Evolutionary conservation across 2,329 filamentous ascomycete genomes (phyloP).

Genomic region (Grosmannia penicillata): DNA sequence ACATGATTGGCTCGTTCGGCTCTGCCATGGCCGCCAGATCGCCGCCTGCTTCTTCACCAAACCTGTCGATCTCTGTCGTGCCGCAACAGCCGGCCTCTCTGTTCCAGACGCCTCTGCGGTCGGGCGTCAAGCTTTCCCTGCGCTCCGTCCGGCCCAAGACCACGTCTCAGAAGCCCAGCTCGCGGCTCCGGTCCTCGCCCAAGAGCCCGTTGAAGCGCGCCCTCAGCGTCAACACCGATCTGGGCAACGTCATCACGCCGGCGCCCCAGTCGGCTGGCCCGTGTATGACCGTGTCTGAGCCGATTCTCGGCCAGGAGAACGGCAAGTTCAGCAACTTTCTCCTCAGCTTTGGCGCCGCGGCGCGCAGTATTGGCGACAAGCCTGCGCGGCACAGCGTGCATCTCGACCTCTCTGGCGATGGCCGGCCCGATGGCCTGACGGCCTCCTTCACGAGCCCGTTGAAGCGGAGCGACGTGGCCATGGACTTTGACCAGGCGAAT

Average conservation of each 20-base stretch:
- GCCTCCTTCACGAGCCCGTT: constrained; percentile 62
- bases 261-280: constrained; percentile 24
- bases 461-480: constrained; percentile 80
- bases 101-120: constrained; percentile 49
- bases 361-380: constrained; percentile 32
- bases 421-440: constrained; percentile 26
- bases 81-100: constrained; percentile 19
- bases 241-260: constrained; percentile 47
- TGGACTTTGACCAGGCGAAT: constrained; percentile 69
- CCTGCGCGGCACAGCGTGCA: constrained; percentile 39
- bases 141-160: constrained; percentile 47
- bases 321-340: constrained; percentile 15
- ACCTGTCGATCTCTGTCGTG: neutral
- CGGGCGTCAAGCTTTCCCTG: constrained; percentile 51
- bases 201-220: constrained; percentile 71
- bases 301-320: constrained; percentile 26
- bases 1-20: neutral
- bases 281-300: constrained; percentile 14
- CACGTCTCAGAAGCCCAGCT: constrained; percentile 35
- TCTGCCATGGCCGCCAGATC: neutral
- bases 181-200: constrained; percentile 55
- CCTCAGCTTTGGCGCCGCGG: constrained; percentile 23
- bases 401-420: constrained; percentile 39
- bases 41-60: too few species aligned
- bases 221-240: constrained; percentile 54